Conservation (phyloP, 208 protist genomes). For the Acanthamoeba castellanii region DNA sequence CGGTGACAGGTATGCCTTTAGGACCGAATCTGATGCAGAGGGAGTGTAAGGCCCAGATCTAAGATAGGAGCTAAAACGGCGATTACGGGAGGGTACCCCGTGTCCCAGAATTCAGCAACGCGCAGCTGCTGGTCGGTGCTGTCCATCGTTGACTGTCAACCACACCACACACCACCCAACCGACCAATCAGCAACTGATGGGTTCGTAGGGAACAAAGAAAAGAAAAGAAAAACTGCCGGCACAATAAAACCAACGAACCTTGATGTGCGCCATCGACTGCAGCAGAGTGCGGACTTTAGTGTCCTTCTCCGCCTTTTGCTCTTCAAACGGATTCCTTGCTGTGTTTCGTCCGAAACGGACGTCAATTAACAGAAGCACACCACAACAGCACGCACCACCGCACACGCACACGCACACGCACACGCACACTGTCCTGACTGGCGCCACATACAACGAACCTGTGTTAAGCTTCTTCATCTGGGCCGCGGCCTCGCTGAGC, state of each 20-base stretch:
- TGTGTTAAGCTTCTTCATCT: neutral
- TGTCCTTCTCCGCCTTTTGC: constrained; percentile 3
- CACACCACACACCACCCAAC: no score
- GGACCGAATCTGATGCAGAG: constrained; percentile 61
- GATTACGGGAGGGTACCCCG: neutral
- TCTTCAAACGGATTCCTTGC: constrained; percentile 63
- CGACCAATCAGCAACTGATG: neutral
- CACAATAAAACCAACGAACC: no score
- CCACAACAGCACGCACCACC: neutral
- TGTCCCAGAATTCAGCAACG: constrained; percentile 77
- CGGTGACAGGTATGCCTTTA: constrained; percentile 74
- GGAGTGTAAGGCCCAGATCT: neutral
- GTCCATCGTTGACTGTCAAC: neutral
- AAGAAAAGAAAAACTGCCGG: no score
- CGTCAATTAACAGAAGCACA: no score
- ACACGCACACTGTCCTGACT: no score
- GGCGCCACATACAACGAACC: neutral
- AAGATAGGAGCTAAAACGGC: neutral
- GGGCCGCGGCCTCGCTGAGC: neutral
- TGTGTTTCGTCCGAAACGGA: no score
- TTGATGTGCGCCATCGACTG: neutral
- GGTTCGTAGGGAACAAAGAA: no score
- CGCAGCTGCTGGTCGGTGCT: constrained; percentile 1
- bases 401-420: neutral
- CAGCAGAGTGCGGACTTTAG: neutral